Evolutionary conservation across 1,284 basidiomycete species (phyloP).

Genomic region (Phellinidium pouzarii): DNA sequence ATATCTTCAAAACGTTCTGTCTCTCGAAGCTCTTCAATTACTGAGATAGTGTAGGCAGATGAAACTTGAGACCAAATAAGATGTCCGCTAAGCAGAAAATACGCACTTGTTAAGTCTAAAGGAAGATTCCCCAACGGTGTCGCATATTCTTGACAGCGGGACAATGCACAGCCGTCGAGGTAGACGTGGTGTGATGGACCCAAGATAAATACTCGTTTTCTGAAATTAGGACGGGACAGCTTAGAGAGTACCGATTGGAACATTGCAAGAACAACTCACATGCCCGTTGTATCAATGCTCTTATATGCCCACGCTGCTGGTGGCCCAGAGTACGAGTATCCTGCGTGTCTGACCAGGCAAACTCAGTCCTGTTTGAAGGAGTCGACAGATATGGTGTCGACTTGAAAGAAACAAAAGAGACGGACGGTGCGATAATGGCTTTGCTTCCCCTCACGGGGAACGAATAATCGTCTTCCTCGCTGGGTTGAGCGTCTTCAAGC

Average conservation of each 20-base stretch:
- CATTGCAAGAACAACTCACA: constrained; percentile 47
- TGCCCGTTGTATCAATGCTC: constrained; percentile 71
- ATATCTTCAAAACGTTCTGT: constrained; percentile 74
- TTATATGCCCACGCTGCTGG: constrained; percentile 96
- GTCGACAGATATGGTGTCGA: not conserved
- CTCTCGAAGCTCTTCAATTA: constrained; percentile 57
- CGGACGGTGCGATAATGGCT: constrained; percentile 94
- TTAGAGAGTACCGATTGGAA: not conserved
- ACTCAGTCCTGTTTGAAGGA: constrained; percentile 7
- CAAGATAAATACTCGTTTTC: constrained; percentile 88
- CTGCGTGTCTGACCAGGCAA: constrained; percentile 70
- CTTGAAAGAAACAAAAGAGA: constrained; percentile 16
- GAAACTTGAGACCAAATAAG: not conserved
- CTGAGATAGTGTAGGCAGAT: constrained; percentile 35
- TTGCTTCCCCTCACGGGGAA: constrained; percentile 75
- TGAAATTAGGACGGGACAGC: constrained; percentile 30
- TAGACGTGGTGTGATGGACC: constrained; percentile 95
- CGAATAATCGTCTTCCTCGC: constrained; percentile 38
- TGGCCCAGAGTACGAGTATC: constrained; percentile 91
- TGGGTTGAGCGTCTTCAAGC: constrained; percentile 53
- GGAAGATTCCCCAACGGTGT: constrained; percentile 85
- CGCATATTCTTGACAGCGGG: constrained; percentile 66
- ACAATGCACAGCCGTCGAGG: constrained; percentile 82
- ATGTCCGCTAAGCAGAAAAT: not conserved
- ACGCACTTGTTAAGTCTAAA: constrained; percentile 73